Evolutionary conservation across 140 eudicot genomes (phyloP).

Genomic region (Ambrosia hybrid): DNA sequence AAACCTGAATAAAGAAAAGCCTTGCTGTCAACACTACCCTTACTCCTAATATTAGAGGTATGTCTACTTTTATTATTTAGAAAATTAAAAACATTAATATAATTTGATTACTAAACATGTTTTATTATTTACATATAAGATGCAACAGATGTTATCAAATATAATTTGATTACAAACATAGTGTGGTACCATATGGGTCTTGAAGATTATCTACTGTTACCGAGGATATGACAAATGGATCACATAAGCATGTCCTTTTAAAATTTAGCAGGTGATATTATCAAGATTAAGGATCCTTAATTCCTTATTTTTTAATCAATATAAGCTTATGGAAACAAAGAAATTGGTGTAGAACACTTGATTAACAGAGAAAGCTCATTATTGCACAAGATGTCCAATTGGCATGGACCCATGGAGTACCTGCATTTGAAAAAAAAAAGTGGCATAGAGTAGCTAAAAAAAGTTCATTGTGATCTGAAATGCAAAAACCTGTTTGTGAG

Average conservation of each 20-base stretch:
- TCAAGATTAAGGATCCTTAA: too few species aligned
- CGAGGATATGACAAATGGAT: slow-evolving; percentile 15
- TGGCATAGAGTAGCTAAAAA: slow-evolving; percentile 4
- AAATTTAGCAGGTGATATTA: not conserved
- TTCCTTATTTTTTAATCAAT: too few species aligned
- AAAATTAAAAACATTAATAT: too few species aligned
- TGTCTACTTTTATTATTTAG: too few species aligned
- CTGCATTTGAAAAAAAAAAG: slow-evolving; percentile 41
- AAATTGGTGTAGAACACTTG: slow-evolving; percentile 46
- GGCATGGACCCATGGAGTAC: slow-evolving; percentile 85
- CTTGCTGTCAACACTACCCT: too few species aligned
- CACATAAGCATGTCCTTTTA: slow-evolving; percentile 16
- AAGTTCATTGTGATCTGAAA: slow-evolving; percentile 72
- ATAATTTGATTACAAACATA: too few species aligned
- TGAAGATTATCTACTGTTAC: slow-evolving; percentile 19
- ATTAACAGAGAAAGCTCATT: slow-evolving; percentile 57
- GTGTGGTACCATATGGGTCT: slow-evolving; percentile 11
- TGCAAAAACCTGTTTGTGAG: slow-evolving; percentile 53
- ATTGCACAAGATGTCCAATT: slow-evolving; percentile 70
- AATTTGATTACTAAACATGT: too few species aligned
- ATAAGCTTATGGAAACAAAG: not conserved
- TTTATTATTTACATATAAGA: too few species aligned
- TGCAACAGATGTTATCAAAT: too few species aligned
- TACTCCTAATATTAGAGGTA: too few species aligned
- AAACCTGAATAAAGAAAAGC: too few species aligned